Evolutionary conservation across 805 yeast genomes (phyloP).

Genomic region (Lipomyces sp.): DNA sequence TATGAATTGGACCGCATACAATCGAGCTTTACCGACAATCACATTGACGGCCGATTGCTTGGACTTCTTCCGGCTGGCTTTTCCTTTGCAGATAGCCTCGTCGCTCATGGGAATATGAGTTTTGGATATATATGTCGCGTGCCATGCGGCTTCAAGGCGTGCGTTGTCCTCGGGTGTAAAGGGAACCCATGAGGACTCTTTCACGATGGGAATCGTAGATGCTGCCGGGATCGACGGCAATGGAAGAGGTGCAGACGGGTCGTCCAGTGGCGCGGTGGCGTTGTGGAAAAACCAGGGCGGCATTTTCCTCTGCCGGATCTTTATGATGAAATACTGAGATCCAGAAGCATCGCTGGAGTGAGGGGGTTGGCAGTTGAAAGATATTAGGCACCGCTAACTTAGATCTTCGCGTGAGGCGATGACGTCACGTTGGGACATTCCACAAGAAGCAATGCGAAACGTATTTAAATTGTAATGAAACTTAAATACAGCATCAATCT

Average conservation of each 20-base stretch:
- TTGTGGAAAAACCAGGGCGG: slow-evolving; percentile 41
- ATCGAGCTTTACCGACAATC: slow-evolving; percentile 36
- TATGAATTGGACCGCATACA: slow-evolving; percentile 37
- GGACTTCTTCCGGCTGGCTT: slow-evolving; percentile 1
- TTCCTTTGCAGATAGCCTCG: slow-evolving; percentile 9
- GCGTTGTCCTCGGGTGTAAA: slow-evolving; percentile 47
- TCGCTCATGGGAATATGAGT: slow-evolving; percentile 17
- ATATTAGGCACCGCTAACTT: background rate
- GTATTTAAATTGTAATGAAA: no score
- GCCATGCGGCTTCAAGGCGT: slow-evolving; percentile 40
- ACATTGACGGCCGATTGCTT: slow-evolving; percentile 29
- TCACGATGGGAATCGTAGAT: slow-evolving; percentile 31
- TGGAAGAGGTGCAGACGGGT: slow-evolving; percentile 39
- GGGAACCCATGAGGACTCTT: slow-evolving; percentile 46
- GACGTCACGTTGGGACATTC: no score
- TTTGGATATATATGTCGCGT: slow-evolving; percentile 19
- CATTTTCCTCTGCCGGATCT: slow-evolving; percentile 7
- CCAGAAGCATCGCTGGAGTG: background rate
- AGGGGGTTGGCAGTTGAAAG: background rate
- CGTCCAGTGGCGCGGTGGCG: slow-evolving; percentile 39
- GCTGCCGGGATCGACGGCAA: slow-evolving; percentile 36
- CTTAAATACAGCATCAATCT: no score
- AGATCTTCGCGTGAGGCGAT: no score
- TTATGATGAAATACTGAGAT: background rate
- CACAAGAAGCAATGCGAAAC: no score